Conservation (phyloP, 805 yeast genomes). For the Ogataea neopini region DNA sequence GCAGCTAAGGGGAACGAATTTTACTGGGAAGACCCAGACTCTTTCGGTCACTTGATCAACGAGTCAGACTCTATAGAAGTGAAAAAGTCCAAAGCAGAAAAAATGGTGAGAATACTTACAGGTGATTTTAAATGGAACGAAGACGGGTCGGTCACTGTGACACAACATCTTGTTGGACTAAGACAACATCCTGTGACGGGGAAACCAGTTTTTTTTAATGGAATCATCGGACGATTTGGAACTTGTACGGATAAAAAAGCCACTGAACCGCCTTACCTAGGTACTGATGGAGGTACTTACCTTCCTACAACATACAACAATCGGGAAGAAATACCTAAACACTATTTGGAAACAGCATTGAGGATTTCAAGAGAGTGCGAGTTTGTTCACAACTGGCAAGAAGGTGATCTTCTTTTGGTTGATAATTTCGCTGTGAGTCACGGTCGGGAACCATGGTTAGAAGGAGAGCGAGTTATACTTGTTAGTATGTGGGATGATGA, state of each 20-base stretch:
- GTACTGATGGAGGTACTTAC: slow-evolving; percentile 4
- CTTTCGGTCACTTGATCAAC: slow-evolving; percentile 5
- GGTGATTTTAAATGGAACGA: slow-evolving; percentile 30
- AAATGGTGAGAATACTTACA: slow-evolving; percentile 25
- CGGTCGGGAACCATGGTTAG: slow-evolving; percentile 34
- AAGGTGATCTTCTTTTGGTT: slow-evolving; percentile 36
- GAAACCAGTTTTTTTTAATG: slow-evolving; percentile 25
- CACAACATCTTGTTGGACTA: slow-evolving; percentile 22
- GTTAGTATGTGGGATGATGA: slow-evolving; percentile 39
- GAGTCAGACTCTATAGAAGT: slow-evolving; percentile 29
- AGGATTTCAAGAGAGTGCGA: slow-evolving; percentile 16
- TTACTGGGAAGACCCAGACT: slow-evolving; percentile 11
- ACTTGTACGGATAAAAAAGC: slow-evolving; percentile 6
- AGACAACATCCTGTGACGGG: slow-evolving; percentile 19
- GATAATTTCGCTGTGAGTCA: slow-evolving; percentile 38
- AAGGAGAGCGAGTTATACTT: slow-evolving; percentile 32
- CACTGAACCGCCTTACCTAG: slow-evolving; percentile 9
- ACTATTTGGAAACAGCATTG: slow-evolving; percentile 21
- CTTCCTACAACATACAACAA: slow-evolving; percentile 21
- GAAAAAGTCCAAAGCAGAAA: slow-evolving; percentile 30
- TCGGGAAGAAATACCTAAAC: slow-evolving; percentile 18
- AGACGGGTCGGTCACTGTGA: slow-evolving; percentile 28
- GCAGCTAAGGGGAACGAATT: slow-evolving; percentile 7
- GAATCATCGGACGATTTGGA: slow-evolving; percentile 25
- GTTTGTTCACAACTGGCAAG: slow-evolving; percentile 33